Conservation (phyloP, 352 stramenopile genomes). For the Phytophthora pisi region DNA sequence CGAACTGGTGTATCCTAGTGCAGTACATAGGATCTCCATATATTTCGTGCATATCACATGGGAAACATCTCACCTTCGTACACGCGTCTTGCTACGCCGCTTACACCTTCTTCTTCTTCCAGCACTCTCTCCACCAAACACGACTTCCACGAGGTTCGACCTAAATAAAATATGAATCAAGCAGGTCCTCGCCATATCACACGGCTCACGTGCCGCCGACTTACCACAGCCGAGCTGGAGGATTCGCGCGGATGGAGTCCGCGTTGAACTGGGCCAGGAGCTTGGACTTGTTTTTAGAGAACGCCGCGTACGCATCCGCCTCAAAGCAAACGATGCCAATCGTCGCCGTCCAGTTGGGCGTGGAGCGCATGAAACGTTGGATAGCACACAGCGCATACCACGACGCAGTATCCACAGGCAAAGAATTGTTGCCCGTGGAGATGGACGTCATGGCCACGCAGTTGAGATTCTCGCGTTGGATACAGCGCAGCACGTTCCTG, state of each 20-base stretch:
- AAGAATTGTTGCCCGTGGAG: conserved; percentile 63
- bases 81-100: conserved; percentile 9
- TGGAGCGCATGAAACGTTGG: conserved; percentile 53
- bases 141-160: conserved; percentile 16
- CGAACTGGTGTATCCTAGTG: not conserved
- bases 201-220: not conserved
- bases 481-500: conserved; percentile 42
- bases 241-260: conserved; percentile 17
- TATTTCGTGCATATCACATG: conserved; percentile 9
- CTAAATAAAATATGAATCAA: conserved; percentile 37
- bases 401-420: conserved; percentile 43
- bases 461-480: conserved; percentile 43
- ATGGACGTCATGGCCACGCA: conserved; percentile 72
- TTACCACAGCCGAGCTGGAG: conserved; percentile 20
- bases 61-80: conserved; percentile 5
- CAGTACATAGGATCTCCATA: not conserved
- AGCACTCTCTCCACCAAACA: conserved; percentile 17
- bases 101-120: conserved; percentile 14
- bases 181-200: not conserved
- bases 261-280: conserved; percentile 32
- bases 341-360: conserved; percentile 44
- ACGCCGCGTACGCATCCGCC: conserved; percentile 43
- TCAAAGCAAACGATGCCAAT: conserved; percentile 65
- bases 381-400: conserved; percentile 55
- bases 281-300: conserved; percentile 35